Conservation (phyloP, 2,329 filamentous ascomycete species). For the Pyrenophora tritici-repentis region DNA sequence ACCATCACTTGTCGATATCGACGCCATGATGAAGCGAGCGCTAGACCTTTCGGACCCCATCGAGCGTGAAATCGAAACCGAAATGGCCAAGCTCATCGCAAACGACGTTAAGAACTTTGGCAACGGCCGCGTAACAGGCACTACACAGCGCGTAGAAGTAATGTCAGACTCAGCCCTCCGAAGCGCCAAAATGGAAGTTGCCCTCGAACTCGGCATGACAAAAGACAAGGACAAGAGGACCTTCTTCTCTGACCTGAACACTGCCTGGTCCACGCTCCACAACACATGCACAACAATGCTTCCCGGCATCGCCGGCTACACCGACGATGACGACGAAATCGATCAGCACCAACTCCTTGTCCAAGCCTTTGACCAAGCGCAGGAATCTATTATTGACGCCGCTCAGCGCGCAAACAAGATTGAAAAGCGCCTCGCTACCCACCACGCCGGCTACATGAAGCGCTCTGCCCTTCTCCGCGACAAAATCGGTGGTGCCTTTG, state of each 20-base stretch:
- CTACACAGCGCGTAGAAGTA: conserved; percentile 61
- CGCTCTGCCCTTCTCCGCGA: conserved; percentile 78
- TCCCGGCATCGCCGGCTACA: conserved; percentile 78
- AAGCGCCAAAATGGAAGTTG: conserved; percentile 76
- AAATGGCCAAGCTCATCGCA: conserved; percentile 79
- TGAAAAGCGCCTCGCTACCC: conserved; percentile 88
- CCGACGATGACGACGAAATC: conserved; percentile 71
- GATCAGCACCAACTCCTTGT: conserved; percentile 69
- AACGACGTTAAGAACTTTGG: conserved; percentile 81
- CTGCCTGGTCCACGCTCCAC: conserved; percentile 58
- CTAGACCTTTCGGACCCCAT: conserved; percentile 65
- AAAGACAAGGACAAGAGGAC: conserved; percentile 56
- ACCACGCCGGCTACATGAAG: conserved; percentile 88
- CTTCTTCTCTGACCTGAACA: conserved; percentile 50
- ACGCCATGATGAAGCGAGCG: conserved; percentile 68
- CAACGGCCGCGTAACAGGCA: conserved; percentile 67
- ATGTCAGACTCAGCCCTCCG: conserved; percentile 75
- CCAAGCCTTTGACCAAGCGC: conserved; percentile 74
- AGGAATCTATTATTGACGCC: conserved; percentile 72
- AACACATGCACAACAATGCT: conserved; percentile 56
- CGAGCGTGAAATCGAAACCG: conserved; percentile 72
- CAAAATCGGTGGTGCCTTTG: conserved; percentile 77
- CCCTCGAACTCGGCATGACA: conserved; percentile 66
- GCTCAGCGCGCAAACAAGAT: conserved; percentile 84
- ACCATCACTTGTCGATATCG: conserved; percentile 72